Base-by-base conservation (phyloP, 495 filamentous ascomycete species). In the Hamigera avellanea region DNA sequence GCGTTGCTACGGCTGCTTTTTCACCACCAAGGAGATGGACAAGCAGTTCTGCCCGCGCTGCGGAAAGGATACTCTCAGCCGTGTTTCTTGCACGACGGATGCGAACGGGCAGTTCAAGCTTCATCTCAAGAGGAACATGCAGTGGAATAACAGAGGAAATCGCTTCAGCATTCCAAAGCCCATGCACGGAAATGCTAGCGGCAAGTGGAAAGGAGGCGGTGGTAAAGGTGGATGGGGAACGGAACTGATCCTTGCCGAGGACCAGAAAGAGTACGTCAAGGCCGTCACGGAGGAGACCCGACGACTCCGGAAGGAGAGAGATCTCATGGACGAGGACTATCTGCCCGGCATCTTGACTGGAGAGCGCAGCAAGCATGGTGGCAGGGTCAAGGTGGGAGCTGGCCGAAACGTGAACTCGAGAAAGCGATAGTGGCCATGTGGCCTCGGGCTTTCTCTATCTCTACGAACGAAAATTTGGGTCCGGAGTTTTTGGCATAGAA, bases 281-380 rank as follows among this genome's bases (percentile, higher is more conserved):
- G 80, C 80, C 41, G 57, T 72, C 6, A 69, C 66, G 9, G 69
- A 77, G 48, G 67, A 79, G 54, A 69, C 67, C 41, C 77, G 78
- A 50, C 64, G 67, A 37, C 77, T 78, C 51, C 57, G 61, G 3
- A 56, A 56, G 14, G 76, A 83, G 52, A 77, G 70, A 41, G 86
- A 95, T 65, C 57, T 95, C 38, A 86, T 98, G 89, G 89, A 95
- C 54, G 79, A 86, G 45, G 91, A 96, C 59, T 93, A 89, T 51
- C 60, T 95, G 39, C 91, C 93, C 0, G 66, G 75, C 15, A 91
- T 98, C 32, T 46, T 96, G 56, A 87, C 77, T 7, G 91, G 91
- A 0, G 76, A 91, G 44, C 73, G 75, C 18, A 69, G 70, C 34
- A 65, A 62, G 41, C 58, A 57, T 0, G 75, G 74, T 2, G 78